These are phyloP conservation scores for Aphanomyces euteiches DNA, from an alignment of 352 stramenopile species.

Conservation along the genomic window DNA sequence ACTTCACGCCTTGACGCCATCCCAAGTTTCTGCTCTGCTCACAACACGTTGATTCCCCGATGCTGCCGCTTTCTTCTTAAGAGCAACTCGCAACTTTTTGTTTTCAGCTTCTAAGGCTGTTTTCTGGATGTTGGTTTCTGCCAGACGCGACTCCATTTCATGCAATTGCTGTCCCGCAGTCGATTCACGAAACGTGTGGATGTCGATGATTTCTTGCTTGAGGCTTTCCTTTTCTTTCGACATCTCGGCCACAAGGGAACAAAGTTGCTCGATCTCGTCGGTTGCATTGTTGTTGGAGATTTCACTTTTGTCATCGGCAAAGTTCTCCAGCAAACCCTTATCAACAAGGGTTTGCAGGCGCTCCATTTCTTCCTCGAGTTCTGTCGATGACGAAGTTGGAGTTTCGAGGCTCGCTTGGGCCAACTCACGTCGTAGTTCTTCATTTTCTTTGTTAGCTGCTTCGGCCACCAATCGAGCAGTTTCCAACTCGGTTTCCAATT, in stretches of 20 bases:
- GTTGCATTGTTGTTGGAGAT: no score
- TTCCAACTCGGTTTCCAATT: constrained; percentile 17
- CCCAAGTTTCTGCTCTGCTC: constrained; percentile 8
- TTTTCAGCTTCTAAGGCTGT: constrained; percentile 23
- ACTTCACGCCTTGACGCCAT: constrained; percentile 22
- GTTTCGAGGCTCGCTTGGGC: constrained; percentile 2
- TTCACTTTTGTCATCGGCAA: constrained; percentile 1
- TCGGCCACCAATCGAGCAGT: background rate
- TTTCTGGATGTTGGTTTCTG: constrained; percentile 24
- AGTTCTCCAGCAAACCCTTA: background rate
- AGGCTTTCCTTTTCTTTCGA: background rate
- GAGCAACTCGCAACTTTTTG: constrained; percentile 12
- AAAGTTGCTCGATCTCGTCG: constrained; percentile 4
- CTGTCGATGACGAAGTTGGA: background rate
- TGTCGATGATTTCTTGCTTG: constrained; percentile 25
- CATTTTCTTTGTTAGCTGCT: constrained; percentile 13
- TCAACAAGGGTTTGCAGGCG: background rate
- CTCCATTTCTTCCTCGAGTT: constrained; percentile 17
- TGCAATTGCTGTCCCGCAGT: background rate
- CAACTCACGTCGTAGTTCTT: constrained; percentile 4
- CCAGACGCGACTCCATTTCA: constrained; percentile 9
- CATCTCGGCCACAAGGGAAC: background rate
- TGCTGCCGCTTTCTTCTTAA: background rate
- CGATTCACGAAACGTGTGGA: constrained; percentile 22
- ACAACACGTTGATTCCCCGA: background rate